Base-by-base conservation (phyloP, 345 rosid species). In the Tarenaya hassleriana region DNA sequence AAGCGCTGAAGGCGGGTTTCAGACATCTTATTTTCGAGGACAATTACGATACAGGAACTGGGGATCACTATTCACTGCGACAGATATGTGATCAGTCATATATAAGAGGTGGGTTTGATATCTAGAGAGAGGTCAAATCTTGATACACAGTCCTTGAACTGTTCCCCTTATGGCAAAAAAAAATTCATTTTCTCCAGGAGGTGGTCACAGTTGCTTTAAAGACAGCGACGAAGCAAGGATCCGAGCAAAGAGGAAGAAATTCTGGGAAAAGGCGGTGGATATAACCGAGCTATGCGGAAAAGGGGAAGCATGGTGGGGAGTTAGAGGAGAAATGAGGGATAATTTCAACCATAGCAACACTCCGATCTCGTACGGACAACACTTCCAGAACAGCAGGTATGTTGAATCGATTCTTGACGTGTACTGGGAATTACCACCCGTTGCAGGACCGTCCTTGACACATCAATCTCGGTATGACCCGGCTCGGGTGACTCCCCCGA, bases 41-140 rank as follows among this genome's bases (percentile, higher is more conserved):
- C 64, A 94, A 94, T 62, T 94, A 88, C 52, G 99, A 94, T 64
- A 94, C 99, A 14, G 99, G 99, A 59, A 94, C 94, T 1, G 97
- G 97, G 31, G 99, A 94, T 63, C 97, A 88, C 77, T 94, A 94
- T 65, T 94, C 99, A 16, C 64, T 94, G 64, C 78, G 99, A 69
- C 97, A 94, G 71, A 94, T 88, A 67, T 94, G 99, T 21, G 99
- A 94, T 60, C 99, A 94, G 68, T 73, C 58, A 29, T 88, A 88
- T 61, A 74, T 94, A 50, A 77, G 77, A 83, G 99, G 97, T 83
- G 50, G 9, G 62, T 10, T 42, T 16, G n/a, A 18, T 10, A 2
- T 8, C 8, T 10, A 2, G 41, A 10, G n/a, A 47, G 8, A 14
- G 1, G 47, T 27, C 52, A 33, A 21, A 41, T 41, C 12, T 8